Conservation (phyloP, 2,329 filamentous ascomycete species). For the Rhytidhysteron rufulum region DNA sequence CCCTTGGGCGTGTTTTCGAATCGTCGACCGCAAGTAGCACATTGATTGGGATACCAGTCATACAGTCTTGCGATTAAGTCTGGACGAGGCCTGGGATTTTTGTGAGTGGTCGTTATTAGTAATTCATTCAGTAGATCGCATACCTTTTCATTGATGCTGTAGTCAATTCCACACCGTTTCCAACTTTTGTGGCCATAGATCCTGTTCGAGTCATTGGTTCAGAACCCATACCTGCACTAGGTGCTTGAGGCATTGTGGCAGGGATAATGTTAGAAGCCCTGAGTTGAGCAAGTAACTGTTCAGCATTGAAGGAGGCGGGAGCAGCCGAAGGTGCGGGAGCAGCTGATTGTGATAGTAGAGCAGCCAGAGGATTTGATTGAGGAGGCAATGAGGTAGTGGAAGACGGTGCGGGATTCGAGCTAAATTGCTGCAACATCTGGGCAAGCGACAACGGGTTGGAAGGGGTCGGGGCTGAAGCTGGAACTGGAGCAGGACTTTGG, state of each 20-base stretch:
- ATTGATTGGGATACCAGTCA: constrained; percentile 78
- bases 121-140: constrained; percentile 8
- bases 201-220: constrained; percentile 24
- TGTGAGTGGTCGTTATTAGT: constrained; percentile 8
- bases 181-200: constrained; percentile 34
- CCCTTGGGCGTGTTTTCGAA: constrained; percentile 76
- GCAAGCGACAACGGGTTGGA: constrained; percentile 1
- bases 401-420: no score
- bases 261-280: constrained; percentile 18
- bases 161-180: constrained; percentile 57
- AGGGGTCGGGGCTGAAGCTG: constrained; percentile 3
- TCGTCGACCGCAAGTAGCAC: constrained; percentile 84
- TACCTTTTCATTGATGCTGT: constrained; percentile 71
- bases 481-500: constrained; percentile 5
- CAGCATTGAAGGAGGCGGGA: no score
- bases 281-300: constrained; percentile 29
- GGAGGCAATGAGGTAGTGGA: constrained; percentile 13
- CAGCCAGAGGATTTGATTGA: constrained; percentile 4
- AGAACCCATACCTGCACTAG: constrained; percentile 16
- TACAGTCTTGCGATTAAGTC: constrained; percentile 72
- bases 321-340: no score
- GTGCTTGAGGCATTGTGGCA: constrained; percentile 21
- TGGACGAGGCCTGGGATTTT: constrained; percentile 60
- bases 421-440: constrained; percentile 4
- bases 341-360: constrained; percentile 14